Evolutionary conservation across 495 filamentous ascomycete species (phyloP), one percentile per base, ranked within the genome.

Genomic region (Thozetella sp.): DNA sequence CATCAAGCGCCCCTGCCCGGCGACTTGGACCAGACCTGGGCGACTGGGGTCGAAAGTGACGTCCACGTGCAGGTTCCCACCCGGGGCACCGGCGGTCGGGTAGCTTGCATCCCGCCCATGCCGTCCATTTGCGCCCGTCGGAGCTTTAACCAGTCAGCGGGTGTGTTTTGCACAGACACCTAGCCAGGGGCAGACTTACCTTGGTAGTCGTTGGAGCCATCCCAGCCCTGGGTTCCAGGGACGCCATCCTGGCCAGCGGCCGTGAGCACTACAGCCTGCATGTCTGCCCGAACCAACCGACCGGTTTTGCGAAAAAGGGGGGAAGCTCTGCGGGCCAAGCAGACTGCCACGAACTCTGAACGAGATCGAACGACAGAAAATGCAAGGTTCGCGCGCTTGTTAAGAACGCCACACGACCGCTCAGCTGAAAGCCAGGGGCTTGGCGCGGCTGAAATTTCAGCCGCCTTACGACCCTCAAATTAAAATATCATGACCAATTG

Each of bases 11-110:
- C 23, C 53, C 2, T 56, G 19, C 3, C 57, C 57, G 24, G 13
- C 26, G 2, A 63, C 61, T 40, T 60, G 61, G 25, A 63, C 25
- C 1, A 57, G 3, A 10, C 61, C 61, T 9, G 57, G 57, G 17
- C 54, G 53, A 45, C 20, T n/a, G 2, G 51, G 52, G 22, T 59
- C 53, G 25, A 53, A 63, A 27, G 46, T 27, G 3, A 63, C 25
- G 2, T 11, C 22, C 30, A 60, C 54, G 25, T 57, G 27, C 22
- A 63, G 25, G 22, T 59, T 53, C 17, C 57, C 53, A 12, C 61
- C 57, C 1, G n/a, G 48, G 2, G 6, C n/a, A 2, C 61, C 61
- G 3, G 61, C 11, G 4, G 45, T 24, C 17, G 61, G 56, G 19
- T 45, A 34, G 25, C 15, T 19, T 6, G 56, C 61, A 25, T 63